These are phyloP conservation scores for Lentinula sp. DNA, from an alignment of 768 basidiomycete genomes.

Conservation along the genomic window DNA sequence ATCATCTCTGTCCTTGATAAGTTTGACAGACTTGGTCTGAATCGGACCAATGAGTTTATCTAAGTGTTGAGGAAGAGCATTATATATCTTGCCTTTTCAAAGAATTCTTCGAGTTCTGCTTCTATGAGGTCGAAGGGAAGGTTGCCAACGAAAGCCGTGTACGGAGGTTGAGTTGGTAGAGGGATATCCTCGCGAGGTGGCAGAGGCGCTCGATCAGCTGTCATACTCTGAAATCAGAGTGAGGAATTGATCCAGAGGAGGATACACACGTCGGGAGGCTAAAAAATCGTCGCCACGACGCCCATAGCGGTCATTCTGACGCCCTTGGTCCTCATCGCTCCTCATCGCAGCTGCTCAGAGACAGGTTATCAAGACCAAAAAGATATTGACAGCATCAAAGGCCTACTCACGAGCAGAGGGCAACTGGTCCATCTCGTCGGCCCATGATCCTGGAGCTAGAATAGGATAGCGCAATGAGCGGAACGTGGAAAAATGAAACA, in stretches of 20 bases:
- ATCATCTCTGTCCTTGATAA: constrained; percentile 89
- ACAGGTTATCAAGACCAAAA: constrained; percentile 10
- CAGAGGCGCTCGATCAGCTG: constrained; percentile 48
- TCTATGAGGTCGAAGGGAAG: constrained; percentile 90
- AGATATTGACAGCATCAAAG: background rate
- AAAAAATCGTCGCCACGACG: constrained; percentile 60
- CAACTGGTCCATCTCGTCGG: constrained; percentile 93
- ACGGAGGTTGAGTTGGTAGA: constrained; percentile 92
- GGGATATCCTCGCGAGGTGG: constrained; percentile 86
- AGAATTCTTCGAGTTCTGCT: constrained; percentile 75
- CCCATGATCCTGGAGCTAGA: constrained; percentile 90
- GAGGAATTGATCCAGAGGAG: background rate
- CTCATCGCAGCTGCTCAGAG: constrained; percentile 55
- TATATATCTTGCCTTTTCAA: constrained; percentile 54
- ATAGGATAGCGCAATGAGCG: constrained; percentile 12
- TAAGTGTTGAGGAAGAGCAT: background rate
- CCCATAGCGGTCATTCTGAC: constrained; percentile 47
- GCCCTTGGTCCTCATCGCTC: constrained; percentile 56
- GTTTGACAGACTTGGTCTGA: constrained; percentile 81
- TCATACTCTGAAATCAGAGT: background rate
- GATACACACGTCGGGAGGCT: constrained; percentile 50
- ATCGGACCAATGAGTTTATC: background rate
- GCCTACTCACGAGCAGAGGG: constrained; percentile 83
- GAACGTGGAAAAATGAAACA: constrained; percentile 9
- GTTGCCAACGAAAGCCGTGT: constrained; percentile 96